Evolutionary conservation across 345 rosid genomes (phyloP).

Genomic region (Fremontodendron californicum): DNA sequence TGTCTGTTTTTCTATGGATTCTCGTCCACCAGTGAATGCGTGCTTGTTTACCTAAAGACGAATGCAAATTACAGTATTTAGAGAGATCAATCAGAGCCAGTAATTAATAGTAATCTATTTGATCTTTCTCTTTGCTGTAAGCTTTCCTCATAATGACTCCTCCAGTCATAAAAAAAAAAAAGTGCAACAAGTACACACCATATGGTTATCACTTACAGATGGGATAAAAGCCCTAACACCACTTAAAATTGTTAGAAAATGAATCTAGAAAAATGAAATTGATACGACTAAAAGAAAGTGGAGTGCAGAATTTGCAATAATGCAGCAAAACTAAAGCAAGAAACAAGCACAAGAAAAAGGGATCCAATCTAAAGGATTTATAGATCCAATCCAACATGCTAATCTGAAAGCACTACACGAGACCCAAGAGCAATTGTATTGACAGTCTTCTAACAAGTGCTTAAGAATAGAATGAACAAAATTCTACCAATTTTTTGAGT

Average conservation of each 20-base stretch:
- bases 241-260: conserved; percentile 2
- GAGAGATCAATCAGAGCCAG: background rate
- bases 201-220: background rate
- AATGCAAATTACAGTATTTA: background rate
- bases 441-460: background rate
- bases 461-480: background rate
- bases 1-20: conserved; percentile 57
- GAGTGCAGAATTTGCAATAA: background rate
- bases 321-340: background rate
- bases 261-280: background rate
- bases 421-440: background rate
- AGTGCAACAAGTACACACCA: background rate
- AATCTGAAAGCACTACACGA: background rate
- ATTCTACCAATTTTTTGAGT: background rate
- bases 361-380: background rate
- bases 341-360: background rate
- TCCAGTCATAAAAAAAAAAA: background rate
- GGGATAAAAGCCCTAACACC: background rate
- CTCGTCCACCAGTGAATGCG: conserved; percentile 89
- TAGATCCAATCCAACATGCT: background rate
- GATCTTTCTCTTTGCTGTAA: background rate
- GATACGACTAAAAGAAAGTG: background rate
- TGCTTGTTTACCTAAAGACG: conserved; percentile 60
- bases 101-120: conserved; percentile 3
- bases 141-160: background rate